phyloP scores from a whole-genome alignment of 2,329 filamentous ascomycete genomes.

The Fusarium illudens region DNA sequence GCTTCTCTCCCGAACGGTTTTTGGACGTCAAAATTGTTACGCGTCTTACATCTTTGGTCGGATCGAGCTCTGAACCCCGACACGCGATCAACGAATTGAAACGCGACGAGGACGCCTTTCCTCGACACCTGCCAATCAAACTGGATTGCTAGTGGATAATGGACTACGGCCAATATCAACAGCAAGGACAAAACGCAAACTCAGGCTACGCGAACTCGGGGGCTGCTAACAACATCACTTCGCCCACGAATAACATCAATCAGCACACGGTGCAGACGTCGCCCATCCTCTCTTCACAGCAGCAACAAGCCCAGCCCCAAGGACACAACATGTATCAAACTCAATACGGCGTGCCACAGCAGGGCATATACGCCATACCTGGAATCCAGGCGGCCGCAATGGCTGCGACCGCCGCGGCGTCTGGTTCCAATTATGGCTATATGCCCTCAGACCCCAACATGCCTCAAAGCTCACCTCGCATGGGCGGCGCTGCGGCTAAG shows the following conservation, averaged over 20 bases:
- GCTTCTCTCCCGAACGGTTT: constrained; percentile 15
- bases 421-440: constrained; percentile 79
- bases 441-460: constrained; percentile 75
- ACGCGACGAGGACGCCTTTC: constrained; percentile 40
- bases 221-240: constrained; percentile 70
- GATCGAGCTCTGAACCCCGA: constrained; percentile 18
- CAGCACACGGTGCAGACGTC: constrained; percentile 76
- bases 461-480: constrained; percentile 78
- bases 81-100: constrained; percentile 35
- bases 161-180: constrained; percentile 77
- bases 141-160: constrained; percentile 61
- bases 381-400: constrained; percentile 90
- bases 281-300: constrained; percentile 81
- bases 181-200: constrained; percentile 70
- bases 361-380: constrained; percentile 82
- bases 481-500: constrained; percentile 78
- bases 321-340: constrained; percentile 82
- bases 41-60: constrained; percentile 14
- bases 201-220: constrained; percentile 69
- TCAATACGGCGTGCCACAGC: constrained; percentile 76
- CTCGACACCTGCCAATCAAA: constrained; percentile 38
- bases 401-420: constrained; percentile 89
- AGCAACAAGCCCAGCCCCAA: constrained; percentile 69
- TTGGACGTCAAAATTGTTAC: constrained; percentile 15
- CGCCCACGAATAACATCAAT: constrained; percentile 75